Percentiles rank a stretch among this genome's conserved stretches.
Conservation (phyloP, 2,329 filamentous ascomycete genomes). For the Aureobasidium sp. region DNA sequence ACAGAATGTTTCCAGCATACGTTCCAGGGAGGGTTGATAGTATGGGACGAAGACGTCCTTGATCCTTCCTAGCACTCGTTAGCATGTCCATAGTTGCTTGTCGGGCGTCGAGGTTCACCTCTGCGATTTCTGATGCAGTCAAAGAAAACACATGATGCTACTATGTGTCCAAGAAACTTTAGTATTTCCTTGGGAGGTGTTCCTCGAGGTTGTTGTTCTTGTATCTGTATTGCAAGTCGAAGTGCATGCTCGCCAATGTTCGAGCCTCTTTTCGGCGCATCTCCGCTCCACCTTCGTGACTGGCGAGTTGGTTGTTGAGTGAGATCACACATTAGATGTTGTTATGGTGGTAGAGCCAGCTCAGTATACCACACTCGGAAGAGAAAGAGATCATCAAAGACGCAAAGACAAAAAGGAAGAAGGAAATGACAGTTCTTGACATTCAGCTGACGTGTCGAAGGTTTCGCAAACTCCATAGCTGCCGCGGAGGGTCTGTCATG, state of each 20-base stretch:
- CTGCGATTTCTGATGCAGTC: background rate
- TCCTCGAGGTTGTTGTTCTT: background rate
- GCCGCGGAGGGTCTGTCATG: background rate
- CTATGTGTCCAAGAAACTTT: background rate
- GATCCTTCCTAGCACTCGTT: conserved; percentile 16
- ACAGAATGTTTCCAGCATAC: conserved; percentile 32
- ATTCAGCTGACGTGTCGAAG: background rate
- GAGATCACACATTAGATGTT: background rate
- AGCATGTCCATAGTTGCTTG: background rate
- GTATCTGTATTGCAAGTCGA: conserved; percentile 4
- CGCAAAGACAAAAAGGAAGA: background rate
- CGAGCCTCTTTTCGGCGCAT: background rate
- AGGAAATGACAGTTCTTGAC: background rate
- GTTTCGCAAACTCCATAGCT: background rate
- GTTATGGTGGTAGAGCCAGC: background rate
- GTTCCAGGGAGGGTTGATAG: conserved; percentile 23
- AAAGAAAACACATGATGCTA: conserved; percentile 2
- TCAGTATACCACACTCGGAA: background rate
- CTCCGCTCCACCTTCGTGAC: background rate
- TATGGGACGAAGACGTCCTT: conserved; percentile 28
- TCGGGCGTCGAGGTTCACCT: background rate
- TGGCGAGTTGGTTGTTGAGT: background rate
- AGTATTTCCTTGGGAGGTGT: background rate
- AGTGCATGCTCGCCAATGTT: background rate
- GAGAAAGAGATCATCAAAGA: background rate